phyloP scores from a whole-genome alignment of 129 eudicot genomes.

The Erigeron canadensis region DNA sequence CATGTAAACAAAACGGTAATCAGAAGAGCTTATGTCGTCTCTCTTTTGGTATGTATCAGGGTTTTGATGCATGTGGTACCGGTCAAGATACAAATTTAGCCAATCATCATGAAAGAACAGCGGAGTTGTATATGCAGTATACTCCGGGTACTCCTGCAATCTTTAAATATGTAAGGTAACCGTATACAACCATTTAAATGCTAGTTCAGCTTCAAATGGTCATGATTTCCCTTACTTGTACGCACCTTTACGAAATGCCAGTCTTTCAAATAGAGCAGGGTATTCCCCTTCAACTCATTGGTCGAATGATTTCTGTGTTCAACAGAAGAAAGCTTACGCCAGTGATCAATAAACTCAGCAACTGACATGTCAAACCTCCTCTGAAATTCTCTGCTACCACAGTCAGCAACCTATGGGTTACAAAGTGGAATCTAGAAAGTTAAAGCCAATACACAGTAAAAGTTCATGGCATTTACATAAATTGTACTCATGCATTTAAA shows the following conservation, averaged over 20 bases:
- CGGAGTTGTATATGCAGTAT: slow-evolving; percentile 75
- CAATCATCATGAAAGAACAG: slow-evolving; percentile 73
- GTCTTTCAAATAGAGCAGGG: slow-evolving; percentile 79
- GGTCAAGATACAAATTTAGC: slow-evolving; percentile 86
- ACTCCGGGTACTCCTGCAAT: slow-evolving; percentile 90
- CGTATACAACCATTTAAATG: slow-evolving; percentile 6
- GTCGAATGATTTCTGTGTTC: slow-evolving; percentile 12
- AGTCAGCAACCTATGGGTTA: slow-evolving; percentile 75
- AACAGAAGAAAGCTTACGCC: slow-evolving; percentile 39
- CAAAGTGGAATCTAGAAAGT: background rate
- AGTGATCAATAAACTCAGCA: slow-evolving; percentile 60
- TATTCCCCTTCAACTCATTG: slow-evolving; percentile 20
- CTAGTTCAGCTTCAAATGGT: slow-evolving; percentile 1
- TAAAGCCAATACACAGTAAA: background rate
- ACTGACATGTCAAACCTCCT: slow-evolving; percentile 76
- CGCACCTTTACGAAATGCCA: slow-evolving; percentile 99
- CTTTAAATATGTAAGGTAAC: slow-evolving; percentile 14
- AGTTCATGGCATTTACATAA: too few relatives aligned
- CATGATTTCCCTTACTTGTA: slow-evolving; percentile 6
- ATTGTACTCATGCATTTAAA: too few relatives aligned
- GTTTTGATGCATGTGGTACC: slow-evolving; percentile 63
- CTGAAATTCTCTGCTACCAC: slow-evolving; percentile 72
- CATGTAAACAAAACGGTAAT: slow-evolving; percentile 97
- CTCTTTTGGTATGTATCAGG: slow-evolving; percentile 41
- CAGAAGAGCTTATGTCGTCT: slow-evolving; percentile 68